Base-by-base conservation (phyloP, 2,329 filamentous ascomycete species). In the Metarhizium sp. region DNA sequence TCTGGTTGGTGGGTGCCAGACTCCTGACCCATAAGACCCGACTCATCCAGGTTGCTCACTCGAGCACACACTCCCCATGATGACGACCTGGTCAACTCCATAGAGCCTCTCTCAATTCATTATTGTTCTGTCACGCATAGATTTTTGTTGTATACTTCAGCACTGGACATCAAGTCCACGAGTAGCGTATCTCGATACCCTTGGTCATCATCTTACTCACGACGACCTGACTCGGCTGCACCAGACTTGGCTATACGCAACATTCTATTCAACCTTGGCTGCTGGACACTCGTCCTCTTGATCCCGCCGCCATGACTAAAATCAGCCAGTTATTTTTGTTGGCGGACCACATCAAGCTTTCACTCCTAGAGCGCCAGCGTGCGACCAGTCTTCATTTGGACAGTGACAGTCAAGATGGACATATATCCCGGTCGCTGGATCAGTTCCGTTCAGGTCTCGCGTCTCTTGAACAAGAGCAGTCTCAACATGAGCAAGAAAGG, bases 291-390 rank as follows among this genome's bases (percentile, higher is more conserved):
- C 25, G 3, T 10, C 51, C n/a, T 38, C 42, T 43, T 20, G 40
- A 43, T 20, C 25, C 16, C 42, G 25, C 57, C 58, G 53, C 54
- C 55, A 72, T 72, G 70, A 67, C 69, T 45, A 85, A 79, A 62
- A 73, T 80, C 43, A 85, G 84, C 66, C 92, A 96, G 71, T 86
- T 97, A 62, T 90, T 92, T 69, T 86, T 97, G 54, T 84, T 97
- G 56, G 90, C 92, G 66, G 94, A 99, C 74, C 92, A 97, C 73
- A 89, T 97, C 78, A 96, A 97, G 74, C 83, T 97, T 59, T 96
- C 92, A 14, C 80, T 99, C 16, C 84, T 97, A 30, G 94, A 97
- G 75, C 85, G 92, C 57, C 87, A 95, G 73, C 86, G 92, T 57
- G 90, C 92, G 51, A 84, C 90, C 64, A 88, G 85, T 14, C 80